These are phyloP conservation scores for Aplosporella prunicola DNA, from an alignment of 2,329 filamentous ascomycete genomes.

Conservation along the genomic window DNA sequence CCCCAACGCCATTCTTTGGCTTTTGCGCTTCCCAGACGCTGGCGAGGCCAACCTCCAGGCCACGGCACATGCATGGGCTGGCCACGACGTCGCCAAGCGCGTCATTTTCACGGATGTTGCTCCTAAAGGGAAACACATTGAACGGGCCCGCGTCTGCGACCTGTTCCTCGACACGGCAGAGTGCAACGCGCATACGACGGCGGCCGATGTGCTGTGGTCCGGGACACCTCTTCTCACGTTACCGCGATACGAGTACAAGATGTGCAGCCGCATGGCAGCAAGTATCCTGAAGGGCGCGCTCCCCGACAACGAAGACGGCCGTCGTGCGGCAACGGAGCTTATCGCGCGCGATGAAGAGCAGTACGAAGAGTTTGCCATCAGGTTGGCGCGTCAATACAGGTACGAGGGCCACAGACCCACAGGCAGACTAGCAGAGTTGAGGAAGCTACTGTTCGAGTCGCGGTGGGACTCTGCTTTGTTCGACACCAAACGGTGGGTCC, in stretches of 20 bases:
- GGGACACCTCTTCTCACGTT: conserved; percentile 86
- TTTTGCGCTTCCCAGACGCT: conserved; percentile 90
- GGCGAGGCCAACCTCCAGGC: conserved; percentile 77
- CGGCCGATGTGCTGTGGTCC: conserved; percentile 92
- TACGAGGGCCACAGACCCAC: conserved; percentile 24
- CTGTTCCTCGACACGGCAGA: conserved; percentile 95
- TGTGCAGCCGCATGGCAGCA: conserved; percentile 97
- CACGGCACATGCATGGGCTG: conserved; percentile 77
- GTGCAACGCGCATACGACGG: conserved; percentile 96
- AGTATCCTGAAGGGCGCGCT: conserved; percentile 87
- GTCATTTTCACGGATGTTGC: conserved; percentile 96
- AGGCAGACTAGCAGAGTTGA: conserved; percentile 68
- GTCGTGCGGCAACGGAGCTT: conserved; percentile 59
- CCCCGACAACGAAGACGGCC: conserved; percentile 60
- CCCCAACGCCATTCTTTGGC: conserved; percentile 85
- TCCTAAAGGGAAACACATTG: conserved; percentile 88
- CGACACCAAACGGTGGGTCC: conserved; percentile 83
- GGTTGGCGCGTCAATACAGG: conserved; percentile 23
- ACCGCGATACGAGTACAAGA: conserved; percentile 91
- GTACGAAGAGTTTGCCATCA: conserved; percentile 58
- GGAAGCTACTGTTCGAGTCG: conserved; percentile 71
- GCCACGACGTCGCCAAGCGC: conserved; percentile 71
- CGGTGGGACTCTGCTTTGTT: conserved; percentile 85
- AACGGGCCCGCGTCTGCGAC: conserved; percentile 82
- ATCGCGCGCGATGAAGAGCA: conserved; percentile 69